Evolutionary conservation across 2,329 filamentous ascomycete genomes (phyloP).

Genomic region (Monilinia fructicola): DNA sequence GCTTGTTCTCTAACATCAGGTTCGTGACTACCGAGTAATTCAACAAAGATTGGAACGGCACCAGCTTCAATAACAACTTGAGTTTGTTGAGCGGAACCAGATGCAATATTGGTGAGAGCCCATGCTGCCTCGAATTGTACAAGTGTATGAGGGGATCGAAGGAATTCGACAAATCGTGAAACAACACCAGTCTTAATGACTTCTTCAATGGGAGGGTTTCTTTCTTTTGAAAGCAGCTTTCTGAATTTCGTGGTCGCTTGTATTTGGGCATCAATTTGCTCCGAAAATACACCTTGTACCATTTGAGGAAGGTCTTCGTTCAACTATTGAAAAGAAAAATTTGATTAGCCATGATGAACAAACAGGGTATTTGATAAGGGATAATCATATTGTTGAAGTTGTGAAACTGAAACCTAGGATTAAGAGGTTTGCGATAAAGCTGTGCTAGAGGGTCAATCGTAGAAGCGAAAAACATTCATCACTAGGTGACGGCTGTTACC

Average conservation of each 20-base stretch:
- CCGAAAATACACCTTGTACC: conserved; percentile 97
- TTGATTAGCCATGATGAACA: conserved; percentile 29
- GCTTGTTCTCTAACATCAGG: conserved; percentile 97
- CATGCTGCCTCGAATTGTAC: conserved; percentile 99
- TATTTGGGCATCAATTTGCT: conserved; percentile 97
- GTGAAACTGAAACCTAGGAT: conserved; percentile 16
- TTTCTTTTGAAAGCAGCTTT: conserved; percentile 97
- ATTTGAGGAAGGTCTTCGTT: conserved; percentile 98
- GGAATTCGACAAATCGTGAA: conserved; percentile 95
- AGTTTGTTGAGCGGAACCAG: conserved; percentile 93
- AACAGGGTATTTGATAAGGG: conserved; percentile 22
- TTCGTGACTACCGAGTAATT: conserved; percentile 91
- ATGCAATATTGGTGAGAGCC: conserved; percentile 99
- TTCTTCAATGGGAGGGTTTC: conserved; percentile 97
- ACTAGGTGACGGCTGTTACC: conserved; percentile 30
- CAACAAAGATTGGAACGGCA: conserved; percentile 96
- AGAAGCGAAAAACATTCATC: conserved; percentile 38
- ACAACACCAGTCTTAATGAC: conserved; percentile 99
- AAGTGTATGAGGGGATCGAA: conserved; percentile 93
- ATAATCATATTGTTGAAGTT: conserved; percentile 9
- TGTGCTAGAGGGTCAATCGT: conserved; percentile 27
- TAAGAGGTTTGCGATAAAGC: conserved; percentile 15
- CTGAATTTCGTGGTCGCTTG: conserved; percentile 97
- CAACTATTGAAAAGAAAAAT: conserved; percentile 56
- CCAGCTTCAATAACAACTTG: conserved; percentile 98